Evolutionary conservation across 192 early-diverging fungal genomes (phyloP), one percentile per base, ranked within the genome.

Genomic region (Podila epicladia): DNA sequence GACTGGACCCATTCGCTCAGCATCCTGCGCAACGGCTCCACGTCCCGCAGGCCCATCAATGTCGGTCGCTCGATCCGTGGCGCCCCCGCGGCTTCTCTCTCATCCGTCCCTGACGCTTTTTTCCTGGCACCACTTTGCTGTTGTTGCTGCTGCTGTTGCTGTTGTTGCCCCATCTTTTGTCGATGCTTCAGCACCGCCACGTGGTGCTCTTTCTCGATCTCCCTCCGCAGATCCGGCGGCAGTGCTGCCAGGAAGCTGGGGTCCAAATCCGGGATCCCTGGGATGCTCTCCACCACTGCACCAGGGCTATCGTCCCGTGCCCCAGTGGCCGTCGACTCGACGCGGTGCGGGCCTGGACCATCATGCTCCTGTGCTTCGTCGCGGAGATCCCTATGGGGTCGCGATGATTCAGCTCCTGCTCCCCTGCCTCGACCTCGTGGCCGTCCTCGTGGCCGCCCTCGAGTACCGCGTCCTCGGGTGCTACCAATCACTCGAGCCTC

Each of bases 191-290:
- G 6, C 22, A 64, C n/a, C 68, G 71, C 69, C 2, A 79, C 9
- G 5, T 49, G 48, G 24, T 72, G 75, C 0, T 64, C 64, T 3
- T 50, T 28, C 35, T 70, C 75, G 1, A 79, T 19, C 35, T 79
- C 75, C 8, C 65, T 65, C 28, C 75, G 75, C 58, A 79, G 64
- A n/a, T 79, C 75, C 6, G 64, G 51, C 19, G 75, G 75, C 19
- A 79, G 20, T 4, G 75, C 75, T 11, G 65, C 65, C 11, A 79
- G 28, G 41, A 79, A 79, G 11, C 68, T 63, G 8, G 37, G 32
- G 55, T 79, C 75, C 35, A 79, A 24, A 2, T 24, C 59, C 4
- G 75, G 70, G 5, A 58, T 9, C 2, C 41, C 62, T 20, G 20
- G n/a, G 53, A 55, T 55, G 9, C 17, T 26, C 11, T 24, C 53